phyloP scores from a whole-genome alignment of 2,329 filamentous ascomycete species.

The Penicillium decumbens region DNA sequence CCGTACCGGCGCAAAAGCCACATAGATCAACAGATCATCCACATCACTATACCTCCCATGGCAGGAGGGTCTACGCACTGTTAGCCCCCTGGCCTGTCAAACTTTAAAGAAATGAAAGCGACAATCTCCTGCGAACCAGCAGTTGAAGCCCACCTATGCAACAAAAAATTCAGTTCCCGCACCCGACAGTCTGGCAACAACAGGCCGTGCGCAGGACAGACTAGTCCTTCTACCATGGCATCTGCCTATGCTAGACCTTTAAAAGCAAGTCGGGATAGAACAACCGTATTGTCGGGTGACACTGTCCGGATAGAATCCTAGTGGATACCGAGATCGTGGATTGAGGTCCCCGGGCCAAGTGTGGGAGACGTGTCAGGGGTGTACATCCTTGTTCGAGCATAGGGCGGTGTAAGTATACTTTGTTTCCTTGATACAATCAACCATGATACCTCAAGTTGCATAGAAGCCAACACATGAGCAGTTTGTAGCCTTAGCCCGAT shows the following conservation, averaged over 20 bases:
- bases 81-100: not conserved
- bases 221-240: not conserved
- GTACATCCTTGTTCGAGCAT: not conserved
- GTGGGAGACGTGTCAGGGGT: not conserved
- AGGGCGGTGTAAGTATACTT: not conserved
- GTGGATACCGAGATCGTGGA: conserved; percentile 1
- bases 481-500: not conserved
- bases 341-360: conserved; percentile 4
- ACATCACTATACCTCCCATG: not conserved
- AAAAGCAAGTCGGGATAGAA: not conserved
- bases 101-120: conserved; percentile 1
- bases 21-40: not conserved
- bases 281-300: not conserved
- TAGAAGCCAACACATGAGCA: not conserved
- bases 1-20: not conserved
- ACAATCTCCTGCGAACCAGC: conserved; percentile 1
- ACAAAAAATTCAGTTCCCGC: not conserved
- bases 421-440: not conserved
- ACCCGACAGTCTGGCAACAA: conserved; percentile 3
- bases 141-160: not conserved
- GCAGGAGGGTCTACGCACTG: conserved; percentile 2
- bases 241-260: not conserved
- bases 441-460: not conserved
- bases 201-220: not conserved
- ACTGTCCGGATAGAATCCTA: not conserved